Evolutionary conservation across 2,329 filamentous ascomycete species (phyloP).

Genomic region (Paracorniculantispora psalliotae): DNA sequence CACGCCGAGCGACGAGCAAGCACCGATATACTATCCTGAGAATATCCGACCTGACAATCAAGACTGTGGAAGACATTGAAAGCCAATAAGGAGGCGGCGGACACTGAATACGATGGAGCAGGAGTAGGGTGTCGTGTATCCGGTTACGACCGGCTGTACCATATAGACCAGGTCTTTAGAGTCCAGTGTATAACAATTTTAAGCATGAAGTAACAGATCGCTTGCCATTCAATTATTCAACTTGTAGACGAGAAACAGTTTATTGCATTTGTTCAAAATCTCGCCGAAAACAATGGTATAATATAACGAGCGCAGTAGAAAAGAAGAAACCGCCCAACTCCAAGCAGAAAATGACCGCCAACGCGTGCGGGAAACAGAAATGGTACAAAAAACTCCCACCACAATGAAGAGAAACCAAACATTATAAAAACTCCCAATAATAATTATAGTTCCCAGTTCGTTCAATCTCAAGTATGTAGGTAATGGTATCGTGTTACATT

Average conservation of each 20-base stretch:
- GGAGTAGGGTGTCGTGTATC: neutral
- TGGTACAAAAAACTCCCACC: slow-evolving; percentile 16
- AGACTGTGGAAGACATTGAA: slow-evolving; percentile 36
- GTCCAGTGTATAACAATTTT: slow-evolving; percentile 10
- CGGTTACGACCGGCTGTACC: slow-evolving; percentile 1
- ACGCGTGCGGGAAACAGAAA: slow-evolving; percentile 18
- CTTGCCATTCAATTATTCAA: neutral
- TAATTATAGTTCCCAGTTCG: slow-evolving; percentile 7
- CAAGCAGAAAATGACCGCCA: slow-evolving; percentile 25
- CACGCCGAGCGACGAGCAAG: slow-evolving; percentile 80
- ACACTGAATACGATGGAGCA: no score
- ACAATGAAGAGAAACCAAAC: neutral
- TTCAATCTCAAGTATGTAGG: neutral
- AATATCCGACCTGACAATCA: slow-evolving; percentile 74
- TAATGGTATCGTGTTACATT: slow-evolving; percentile 18
- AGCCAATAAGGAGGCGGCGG: slow-evolving; percentile 8
- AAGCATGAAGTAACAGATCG: neutral
- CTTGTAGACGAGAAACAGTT: neutral
- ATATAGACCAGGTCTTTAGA: slow-evolving; percentile 2
- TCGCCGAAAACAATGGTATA: slow-evolving; percentile 16
- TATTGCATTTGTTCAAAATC: neutral
- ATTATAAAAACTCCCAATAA: slow-evolving; percentile 3
- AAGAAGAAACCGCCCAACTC: slow-evolving; percentile 24
- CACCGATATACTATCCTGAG: slow-evolving; percentile 81
- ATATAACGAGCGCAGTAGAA: slow-evolving; percentile 19